These are phyloP conservation scores for Solanum hybrid DNA, from an alignment of 305 asterid species.

Conservation along the genomic window DNA sequence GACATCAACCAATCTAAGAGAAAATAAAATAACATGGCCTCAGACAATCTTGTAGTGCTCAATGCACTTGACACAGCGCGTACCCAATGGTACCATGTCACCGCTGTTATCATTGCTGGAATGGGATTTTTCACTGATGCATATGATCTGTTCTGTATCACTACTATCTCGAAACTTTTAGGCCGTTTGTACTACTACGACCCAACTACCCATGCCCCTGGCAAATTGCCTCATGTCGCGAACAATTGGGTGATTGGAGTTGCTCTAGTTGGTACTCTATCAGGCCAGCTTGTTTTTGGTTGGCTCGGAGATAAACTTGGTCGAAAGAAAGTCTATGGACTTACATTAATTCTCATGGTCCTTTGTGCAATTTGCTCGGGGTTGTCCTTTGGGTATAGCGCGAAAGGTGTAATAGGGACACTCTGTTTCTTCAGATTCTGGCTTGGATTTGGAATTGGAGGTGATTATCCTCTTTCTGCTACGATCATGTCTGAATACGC, in stretches of 20 bases:
- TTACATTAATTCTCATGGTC: constrained; percentile 45
- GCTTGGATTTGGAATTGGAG: constrained; percentile 63
- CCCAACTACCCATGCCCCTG: constrained; percentile 14
- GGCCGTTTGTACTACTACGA: constrained; percentile 7
- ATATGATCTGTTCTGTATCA: constrained; percentile 1
- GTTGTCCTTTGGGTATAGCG: constrained; percentile 36
- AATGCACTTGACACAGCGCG: constrained; percentile 52
- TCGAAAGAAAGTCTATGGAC: constrained; percentile 47
- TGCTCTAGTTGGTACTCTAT: constrained; percentile 49
- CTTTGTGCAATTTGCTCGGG: constrained; percentile 53
- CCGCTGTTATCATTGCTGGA: constrained; percentile 31
- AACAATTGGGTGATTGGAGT: constrained; percentile 48
- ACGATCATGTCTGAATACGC: constrained; percentile 62
- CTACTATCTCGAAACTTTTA: constrained; percentile 3
- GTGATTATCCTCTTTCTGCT: constrained; percentile 58
- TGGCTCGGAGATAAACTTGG: constrained; percentile 54
- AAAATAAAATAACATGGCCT: constrained; percentile 24
- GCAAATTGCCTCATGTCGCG: constrained; percentile 37
- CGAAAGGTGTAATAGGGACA: constrained; percentile 32
- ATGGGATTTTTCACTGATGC: constrained; percentile 10
- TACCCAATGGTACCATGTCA: constrained; percentile 52
- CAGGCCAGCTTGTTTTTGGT: constrained; percentile 52
- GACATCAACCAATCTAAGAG: neutral
- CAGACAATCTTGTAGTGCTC: constrained; percentile 41
- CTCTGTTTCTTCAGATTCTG: constrained; percentile 63